Percentiles rank a stretch among this genome's conserved stretches.
Conservation (phyloP, 805 yeast species). For the Starmerella bombicola region DNA sequence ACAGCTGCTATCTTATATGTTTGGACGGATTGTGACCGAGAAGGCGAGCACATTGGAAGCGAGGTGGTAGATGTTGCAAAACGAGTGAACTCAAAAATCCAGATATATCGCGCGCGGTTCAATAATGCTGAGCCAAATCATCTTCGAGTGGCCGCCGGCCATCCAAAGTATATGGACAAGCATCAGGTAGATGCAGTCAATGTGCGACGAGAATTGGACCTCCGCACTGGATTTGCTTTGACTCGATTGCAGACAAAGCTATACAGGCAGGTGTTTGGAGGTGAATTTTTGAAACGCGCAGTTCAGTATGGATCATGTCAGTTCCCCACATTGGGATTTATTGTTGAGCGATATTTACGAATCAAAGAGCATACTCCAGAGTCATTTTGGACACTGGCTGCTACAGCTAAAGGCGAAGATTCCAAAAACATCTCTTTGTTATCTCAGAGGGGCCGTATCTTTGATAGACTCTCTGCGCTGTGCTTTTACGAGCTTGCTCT, state of each 20-base stretch:
- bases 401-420: conserved; percentile 33
- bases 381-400: conserved; percentile 61
- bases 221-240: conserved; percentile 78
- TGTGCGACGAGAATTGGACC: conserved; percentile 75
- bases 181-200: conserved; percentile 70
- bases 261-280: conserved; percentile 28
- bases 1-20: conserved; percentile 58
- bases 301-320: conserved; percentile 90
- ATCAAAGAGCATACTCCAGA: conserved; percentile 63
- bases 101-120: conserved; percentile 65
- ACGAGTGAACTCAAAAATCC: conserved; percentile 38
- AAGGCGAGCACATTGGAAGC: conserved; percentile 85
- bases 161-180: conserved; percentile 52
- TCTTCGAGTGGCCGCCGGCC: conserved; percentile 57
- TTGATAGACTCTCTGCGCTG: conserved; percentile 55
- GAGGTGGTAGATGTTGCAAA: conserved; percentile 66
- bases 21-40: conserved; percentile 98
- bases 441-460: conserved; percentile 67
- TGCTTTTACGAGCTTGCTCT: conserved; percentile 60
- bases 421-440: conserved; percentile 28
- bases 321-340: conserved; percentile 92
- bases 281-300: conserved; percentile 25
- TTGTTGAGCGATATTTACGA: conserved; percentile 78
- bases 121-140: conserved; percentile 75
- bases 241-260: conserved; percentile 62